A percentile compares a stretch with the other conserved stretches of the same genome.
Conservation (phyloP, 768 basidiomycete species). For the Lactarius psammicola region DNA sequence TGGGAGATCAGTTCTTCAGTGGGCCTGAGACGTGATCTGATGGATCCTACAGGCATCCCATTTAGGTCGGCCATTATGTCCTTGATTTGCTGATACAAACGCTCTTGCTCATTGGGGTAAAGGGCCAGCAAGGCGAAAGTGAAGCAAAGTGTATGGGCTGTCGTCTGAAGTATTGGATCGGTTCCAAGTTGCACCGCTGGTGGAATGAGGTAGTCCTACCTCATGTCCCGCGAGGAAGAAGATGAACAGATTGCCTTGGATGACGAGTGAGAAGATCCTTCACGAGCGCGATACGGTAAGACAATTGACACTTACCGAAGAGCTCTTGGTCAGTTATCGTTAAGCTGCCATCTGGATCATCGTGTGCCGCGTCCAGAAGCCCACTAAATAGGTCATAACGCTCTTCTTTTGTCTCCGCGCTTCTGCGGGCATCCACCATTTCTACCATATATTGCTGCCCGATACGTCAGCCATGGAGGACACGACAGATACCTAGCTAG, state of each 20-base stretch:
- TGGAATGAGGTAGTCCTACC: slow-evolving; percentile 17
- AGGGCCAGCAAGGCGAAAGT: slow-evolving; percentile 44
- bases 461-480: neutral
- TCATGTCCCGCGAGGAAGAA: slow-evolving; percentile 40
- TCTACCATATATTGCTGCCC: slow-evolving; percentile 33
- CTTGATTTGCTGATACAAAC: slow-evolving; percentile 39
- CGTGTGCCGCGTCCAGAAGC: slow-evolving; percentile 29
- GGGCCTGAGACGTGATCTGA: neutral
- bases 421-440: slow-evolving; percentile 30
- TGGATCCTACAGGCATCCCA: slow-evolving; percentile 15
- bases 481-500: neutral
- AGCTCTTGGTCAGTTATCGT: slow-evolving; percentile 31
- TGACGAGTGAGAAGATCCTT: neutral
- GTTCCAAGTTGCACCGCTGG: neutral
- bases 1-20: neutral
- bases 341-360: slow-evolving; percentile 18
- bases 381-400: slow-evolving; percentile 33
- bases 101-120: slow-evolving; percentile 44
- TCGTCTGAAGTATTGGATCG: slow-evolving; percentile 33
- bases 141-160: slow-evolving; percentile 40
- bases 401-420: slow-evolving; percentile 25
- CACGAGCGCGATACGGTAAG: neutral
- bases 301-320: slow-evolving; percentile 12
- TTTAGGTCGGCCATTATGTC: slow-evolving; percentile 36
- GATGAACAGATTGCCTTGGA: slow-evolving; percentile 33